A percentile compares a stretch with the other conserved stretches of the same genome.
phyloP scores from a whole-genome alignment of 1,284 basidiomycete genomes.

The Golubevia sp. region DNA sequence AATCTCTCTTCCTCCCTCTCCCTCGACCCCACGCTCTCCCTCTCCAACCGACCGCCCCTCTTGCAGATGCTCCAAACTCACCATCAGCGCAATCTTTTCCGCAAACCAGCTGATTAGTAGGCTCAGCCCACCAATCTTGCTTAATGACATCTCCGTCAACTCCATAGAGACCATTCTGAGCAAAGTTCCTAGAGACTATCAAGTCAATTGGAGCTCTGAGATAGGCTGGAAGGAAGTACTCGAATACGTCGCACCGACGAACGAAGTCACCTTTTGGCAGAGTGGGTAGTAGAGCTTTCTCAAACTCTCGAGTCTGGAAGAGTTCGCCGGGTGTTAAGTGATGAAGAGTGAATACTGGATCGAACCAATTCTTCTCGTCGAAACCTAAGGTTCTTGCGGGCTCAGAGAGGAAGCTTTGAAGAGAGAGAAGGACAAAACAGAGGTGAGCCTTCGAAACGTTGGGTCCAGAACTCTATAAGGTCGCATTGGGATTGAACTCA shows the following conservation, averaged over 20 bases:
- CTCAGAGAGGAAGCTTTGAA: not conserved
- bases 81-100: slow-evolving; percentile 6
- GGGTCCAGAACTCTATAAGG: no score
- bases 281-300: slow-evolving; percentile 6
- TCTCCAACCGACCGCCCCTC: no score
- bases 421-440: no score
- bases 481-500: no score
- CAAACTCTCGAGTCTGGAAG: slow-evolving; percentile 7
- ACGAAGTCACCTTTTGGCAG: slow-evolving; percentile 7
- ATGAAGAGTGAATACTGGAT: slow-evolving; percentile 5
- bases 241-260: slow-evolving; percentile 7
- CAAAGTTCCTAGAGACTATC: not conserved
- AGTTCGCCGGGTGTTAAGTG: slow-evolving; percentile 5
- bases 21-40: no score
- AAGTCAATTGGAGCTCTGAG: slow-evolving; percentile 3
- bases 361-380: not conserved
- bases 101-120: slow-evolving; percentile 4
- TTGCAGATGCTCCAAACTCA: no score
- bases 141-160: slow-evolving; percentile 3
- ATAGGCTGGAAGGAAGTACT: slow-evolving; percentile 5
- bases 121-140: slow-evolving; percentile 1
- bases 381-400: not conserved
- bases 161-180: no score
- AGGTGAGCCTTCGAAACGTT: no score
- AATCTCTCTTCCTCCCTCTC: no score